Conservation (phyloP, 495 filamentous ascomycete species). For the Cetradonia linearis region DNA sequence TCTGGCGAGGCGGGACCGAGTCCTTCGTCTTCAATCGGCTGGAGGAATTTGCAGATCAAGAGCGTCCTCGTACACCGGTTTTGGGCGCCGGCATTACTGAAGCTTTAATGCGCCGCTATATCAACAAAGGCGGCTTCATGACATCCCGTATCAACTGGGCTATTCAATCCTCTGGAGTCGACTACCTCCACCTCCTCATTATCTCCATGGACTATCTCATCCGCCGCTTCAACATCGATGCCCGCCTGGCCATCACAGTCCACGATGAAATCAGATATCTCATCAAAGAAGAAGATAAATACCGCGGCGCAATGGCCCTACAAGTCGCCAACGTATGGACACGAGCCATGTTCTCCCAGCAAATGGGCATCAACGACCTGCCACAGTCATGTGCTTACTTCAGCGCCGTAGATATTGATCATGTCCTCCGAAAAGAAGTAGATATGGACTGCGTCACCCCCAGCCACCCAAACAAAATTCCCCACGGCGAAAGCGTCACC, state of each 20-base stretch:
- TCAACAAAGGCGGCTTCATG: constrained; percentile 86
- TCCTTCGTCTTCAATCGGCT: constrained; percentile 96
- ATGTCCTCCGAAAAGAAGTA: constrained; percentile 90
- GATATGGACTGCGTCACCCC: constrained; percentile 96
- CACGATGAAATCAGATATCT: constrained; percentile 97
- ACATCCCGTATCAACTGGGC: constrained; percentile 98
- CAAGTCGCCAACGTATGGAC: constrained; percentile 97
- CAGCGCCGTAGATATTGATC: constrained; percentile 88
- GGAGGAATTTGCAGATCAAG: constrained; percentile 94
- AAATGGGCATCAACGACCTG: constrained; percentile 90
- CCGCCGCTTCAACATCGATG: constrained; percentile 71
- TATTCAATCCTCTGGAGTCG: constrained; percentile 92
- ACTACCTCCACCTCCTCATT: constrained; percentile 93
- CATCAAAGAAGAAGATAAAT: constrained; percentile 75
- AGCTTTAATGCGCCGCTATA: constrained; percentile 75
- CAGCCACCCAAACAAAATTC: constrained; percentile 66
- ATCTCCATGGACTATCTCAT: constrained; percentile 90
- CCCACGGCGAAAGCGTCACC: constrained; percentile 75
- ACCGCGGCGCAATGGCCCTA: constrained; percentile 78
- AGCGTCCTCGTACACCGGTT: constrained; percentile 80
- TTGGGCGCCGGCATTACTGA: constrained; percentile 96
- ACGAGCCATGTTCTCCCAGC: constrained; percentile 89
- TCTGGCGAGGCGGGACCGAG: constrained; percentile 96
- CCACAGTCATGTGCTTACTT: constrained; percentile 93
- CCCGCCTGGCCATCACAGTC: constrained; percentile 83